Percentiles rank a stretch among this genome's conserved stretches.
Conservation (phyloP, 352 stramenopile genomes). For the Globisporangium carolinianum region DNA sequence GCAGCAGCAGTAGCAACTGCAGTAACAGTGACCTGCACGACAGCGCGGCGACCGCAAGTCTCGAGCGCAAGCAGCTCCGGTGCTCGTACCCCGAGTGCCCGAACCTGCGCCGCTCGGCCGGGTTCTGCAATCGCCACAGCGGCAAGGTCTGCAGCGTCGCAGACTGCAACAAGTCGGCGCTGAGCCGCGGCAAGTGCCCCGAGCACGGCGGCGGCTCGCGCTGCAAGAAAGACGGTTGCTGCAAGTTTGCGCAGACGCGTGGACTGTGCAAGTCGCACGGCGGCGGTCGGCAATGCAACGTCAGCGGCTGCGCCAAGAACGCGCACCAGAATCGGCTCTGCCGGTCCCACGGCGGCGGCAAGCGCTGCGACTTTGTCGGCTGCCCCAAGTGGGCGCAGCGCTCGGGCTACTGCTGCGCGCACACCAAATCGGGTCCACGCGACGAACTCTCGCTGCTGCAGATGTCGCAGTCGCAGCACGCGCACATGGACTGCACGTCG, state of each 20-base stretch:
- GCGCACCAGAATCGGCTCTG: constrained; percentile 81
- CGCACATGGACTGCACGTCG: not conserved
- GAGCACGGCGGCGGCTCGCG: constrained; percentile 80
- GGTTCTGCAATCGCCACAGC: constrained; percentile 79
- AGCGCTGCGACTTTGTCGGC: constrained; percentile 68
- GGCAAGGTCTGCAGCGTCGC: constrained; percentile 67
- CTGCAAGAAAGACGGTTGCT: constrained; percentile 77
- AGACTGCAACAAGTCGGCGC: constrained; percentile 66
- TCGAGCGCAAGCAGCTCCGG: constrained; percentile 57
- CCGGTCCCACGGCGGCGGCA: constrained; percentile 74
- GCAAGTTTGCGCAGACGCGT: constrained; percentile 79
- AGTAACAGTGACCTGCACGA: not conserved
- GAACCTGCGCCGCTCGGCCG: constrained; percentile 66
- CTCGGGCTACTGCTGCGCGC: constrained; percentile 77
- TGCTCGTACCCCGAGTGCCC: constrained; percentile 74
- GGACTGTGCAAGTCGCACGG: constrained; percentile 84
- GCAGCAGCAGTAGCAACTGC: constrained; percentile 2
- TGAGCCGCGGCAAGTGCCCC: constrained; percentile 79
- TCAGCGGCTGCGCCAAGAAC: constrained; percentile 76
- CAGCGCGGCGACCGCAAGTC: constrained; percentile 1
- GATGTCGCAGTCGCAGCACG: not conserved
- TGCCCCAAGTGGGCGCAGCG: constrained; percentile 83
- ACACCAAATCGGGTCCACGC: constrained; percentile 57
- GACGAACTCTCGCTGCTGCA: not conserved
- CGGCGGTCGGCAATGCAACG: constrained; percentile 67